Evolutionary conservation across 164 flowering plant genomes (phyloP).

Genomic region (Magnolia changhungtana): DNA sequence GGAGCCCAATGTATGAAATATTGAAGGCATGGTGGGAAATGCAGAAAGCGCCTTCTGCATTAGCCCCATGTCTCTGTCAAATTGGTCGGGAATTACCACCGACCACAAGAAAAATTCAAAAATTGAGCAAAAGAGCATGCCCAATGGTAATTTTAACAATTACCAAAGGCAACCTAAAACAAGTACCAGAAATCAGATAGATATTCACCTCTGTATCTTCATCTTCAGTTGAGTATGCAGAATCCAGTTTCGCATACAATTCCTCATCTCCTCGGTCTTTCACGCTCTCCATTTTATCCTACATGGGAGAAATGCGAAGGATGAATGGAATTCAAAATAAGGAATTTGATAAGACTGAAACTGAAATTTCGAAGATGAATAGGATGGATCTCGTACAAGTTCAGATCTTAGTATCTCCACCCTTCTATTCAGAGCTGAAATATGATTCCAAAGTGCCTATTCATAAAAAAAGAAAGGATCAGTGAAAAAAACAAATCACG

Average conservation of each 20-base stretch:
- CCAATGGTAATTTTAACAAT: neutral
- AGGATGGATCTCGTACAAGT: conserved; percentile 49
- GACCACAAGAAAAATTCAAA: neutral
- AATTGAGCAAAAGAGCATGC: neutral
- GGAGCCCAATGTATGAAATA: neutral
- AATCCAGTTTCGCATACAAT: conserved; percentile 61
- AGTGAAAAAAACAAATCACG: neutral
- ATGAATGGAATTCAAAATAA: neutral
- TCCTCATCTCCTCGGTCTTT: conserved; percentile 62
- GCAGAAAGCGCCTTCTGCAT: neutral
- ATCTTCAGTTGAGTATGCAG: conserved; percentile 62
- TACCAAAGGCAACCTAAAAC: neutral
- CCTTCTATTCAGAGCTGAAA: conserved; percentile 47
- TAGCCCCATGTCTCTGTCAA: neutral
- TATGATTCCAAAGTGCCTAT: conserved; percentile 80
- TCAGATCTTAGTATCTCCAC: conserved; percentile 64
- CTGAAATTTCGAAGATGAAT: neutral
- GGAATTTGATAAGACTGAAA: neutral
- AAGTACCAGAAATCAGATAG: neutral
- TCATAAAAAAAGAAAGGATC: conserved; percentile 13
- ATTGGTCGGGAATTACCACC: neutral
- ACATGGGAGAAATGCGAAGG: neutral
- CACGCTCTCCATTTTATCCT: conserved; percentile 71
- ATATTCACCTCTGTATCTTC: conserved; percentile 58
- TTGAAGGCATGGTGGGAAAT: neutral